Conservation (phyloP, 495 filamentous ascomycete species). For the Penicillium bovifimosum region DNA sequence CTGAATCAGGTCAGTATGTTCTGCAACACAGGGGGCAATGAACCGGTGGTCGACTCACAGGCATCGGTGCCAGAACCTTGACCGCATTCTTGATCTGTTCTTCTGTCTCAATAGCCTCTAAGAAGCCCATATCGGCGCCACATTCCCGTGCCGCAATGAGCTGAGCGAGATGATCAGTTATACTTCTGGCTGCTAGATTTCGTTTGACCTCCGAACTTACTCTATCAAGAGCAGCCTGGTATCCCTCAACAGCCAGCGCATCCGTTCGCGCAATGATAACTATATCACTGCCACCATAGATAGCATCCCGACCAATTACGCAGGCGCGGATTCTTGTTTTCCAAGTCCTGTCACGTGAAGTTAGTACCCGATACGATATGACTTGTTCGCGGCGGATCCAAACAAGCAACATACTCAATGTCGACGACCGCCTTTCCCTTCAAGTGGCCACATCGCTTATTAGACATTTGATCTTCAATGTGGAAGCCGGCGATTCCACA, state of each 20-base stretch:
- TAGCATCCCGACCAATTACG: constrained; percentile 25
- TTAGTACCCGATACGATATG: background rate
- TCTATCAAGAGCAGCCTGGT: background rate
- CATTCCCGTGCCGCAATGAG: background rate
- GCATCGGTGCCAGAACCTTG: background rate
- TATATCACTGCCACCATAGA: constrained; percentile 38
- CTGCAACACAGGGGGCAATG: background rate
- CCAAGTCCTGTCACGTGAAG: background rate
- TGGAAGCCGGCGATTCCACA: constrained; percentile 57
- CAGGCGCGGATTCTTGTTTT: background rate
- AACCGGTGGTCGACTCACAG: background rate
- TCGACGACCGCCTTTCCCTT: constrained; percentile 51
- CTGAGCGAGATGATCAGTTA: background rate
- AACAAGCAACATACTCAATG: background rate
- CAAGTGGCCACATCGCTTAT: constrained; percentile 55
- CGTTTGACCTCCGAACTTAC: background rate
- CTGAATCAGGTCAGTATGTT: background rate
- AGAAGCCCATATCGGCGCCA: background rate
- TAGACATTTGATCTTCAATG: constrained; percentile 58
- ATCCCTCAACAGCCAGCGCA: constrained; percentile 26
- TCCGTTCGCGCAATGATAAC: constrained; percentile 61
- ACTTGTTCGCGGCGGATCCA: background rate
- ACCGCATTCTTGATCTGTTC: background rate
- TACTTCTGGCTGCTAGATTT: background rate
- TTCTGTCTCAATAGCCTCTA: background rate